Evolutionary conservation across 176 grass and related monocot species (phyloP).

Genomic region (Carex littledalei): DNA sequence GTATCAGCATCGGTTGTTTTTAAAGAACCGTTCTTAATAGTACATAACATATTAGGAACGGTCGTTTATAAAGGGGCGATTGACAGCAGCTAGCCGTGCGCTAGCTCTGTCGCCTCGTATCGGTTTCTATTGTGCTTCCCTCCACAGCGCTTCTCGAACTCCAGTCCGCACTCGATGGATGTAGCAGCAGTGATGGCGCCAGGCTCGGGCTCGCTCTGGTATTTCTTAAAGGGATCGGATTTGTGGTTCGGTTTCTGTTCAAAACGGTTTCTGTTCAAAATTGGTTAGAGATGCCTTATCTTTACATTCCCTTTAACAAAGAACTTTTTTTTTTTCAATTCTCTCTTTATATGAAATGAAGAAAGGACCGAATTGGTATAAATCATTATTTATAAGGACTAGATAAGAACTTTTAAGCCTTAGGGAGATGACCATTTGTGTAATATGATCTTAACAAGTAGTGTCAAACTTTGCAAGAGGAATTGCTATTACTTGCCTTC

Average conservation of each 20-base stretch:
- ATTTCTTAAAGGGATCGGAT: conserved; percentile 12
- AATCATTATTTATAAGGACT: neutral
- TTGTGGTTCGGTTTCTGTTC: conserved; percentile 13
- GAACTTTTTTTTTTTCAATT: neutral
- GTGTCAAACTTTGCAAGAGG: neutral
- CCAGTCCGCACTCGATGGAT: conserved; percentile 22
- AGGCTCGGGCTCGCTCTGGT: neutral
- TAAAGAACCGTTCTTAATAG: too few relatives aligned
- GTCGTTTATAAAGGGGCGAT: too few relatives aligned
- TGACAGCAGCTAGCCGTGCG: neutral
- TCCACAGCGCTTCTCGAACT: neutral
- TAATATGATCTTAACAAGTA: neutral
- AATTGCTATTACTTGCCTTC: neutral
- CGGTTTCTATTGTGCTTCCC: neutral
- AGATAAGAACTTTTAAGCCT: neutral
- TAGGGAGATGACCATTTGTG: neutral
- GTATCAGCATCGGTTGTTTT: too few relatives aligned
- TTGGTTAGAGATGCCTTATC: conserved; percentile 35
- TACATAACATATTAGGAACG: too few relatives aligned
- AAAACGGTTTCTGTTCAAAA: neutral
- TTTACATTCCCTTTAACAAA: neutral
- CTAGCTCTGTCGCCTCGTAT: conserved; percentile 15
- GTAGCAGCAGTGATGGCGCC: neutral
- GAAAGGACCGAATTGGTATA: neutral
- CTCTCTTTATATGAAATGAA: neutral